phyloP scores from a whole-genome alignment of 257 asterid genomes.

The Solanum neorickii region DNA sequence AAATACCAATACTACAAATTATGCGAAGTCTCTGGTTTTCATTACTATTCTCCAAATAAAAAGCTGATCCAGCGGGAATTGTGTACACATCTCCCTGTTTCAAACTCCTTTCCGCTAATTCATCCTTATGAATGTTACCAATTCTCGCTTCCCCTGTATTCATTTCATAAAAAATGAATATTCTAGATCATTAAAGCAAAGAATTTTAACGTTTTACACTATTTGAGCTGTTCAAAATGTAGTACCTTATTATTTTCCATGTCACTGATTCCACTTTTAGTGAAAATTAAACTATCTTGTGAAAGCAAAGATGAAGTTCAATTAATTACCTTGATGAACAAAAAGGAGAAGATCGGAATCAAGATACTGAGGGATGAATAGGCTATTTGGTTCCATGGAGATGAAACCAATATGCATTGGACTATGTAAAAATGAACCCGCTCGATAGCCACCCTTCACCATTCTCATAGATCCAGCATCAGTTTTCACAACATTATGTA shows the following conservation, averaged over 20 bases:
- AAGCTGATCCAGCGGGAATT: not conserved
- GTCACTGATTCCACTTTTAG: not conserved
- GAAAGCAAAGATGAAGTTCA: not conserved
- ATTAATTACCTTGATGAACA: conserved; percentile 40
- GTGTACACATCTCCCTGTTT: not conserved
- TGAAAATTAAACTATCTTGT: too few relatives aligned
- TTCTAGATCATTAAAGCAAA: not conserved
- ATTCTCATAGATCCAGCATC: conserved; percentile 67
- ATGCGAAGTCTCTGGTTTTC: not conserved
- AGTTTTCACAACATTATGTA: conserved; percentile 42
- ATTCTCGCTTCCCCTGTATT: not conserved
- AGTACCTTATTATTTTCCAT: not conserved
- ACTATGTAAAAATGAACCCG: not conserved
- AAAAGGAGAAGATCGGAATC: conserved; percentile 73
- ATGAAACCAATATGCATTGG: conserved; percentile 68
- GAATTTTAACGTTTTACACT: not conserved
- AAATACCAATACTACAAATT: not conserved
- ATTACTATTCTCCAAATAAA: not conserved
- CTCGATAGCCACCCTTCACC: conserved; percentile 20
- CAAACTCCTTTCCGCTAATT: not conserved
- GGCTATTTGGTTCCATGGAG: conserved; percentile 70
- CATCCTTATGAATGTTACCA: not conserved
- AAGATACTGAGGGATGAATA: conserved; percentile 86
- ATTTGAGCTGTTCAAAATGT: not conserved
- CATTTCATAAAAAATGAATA: not conserved